Conservation (phyloP, 768 basidiomycete genomes). For the Chalciporus piperatus region DNA sequence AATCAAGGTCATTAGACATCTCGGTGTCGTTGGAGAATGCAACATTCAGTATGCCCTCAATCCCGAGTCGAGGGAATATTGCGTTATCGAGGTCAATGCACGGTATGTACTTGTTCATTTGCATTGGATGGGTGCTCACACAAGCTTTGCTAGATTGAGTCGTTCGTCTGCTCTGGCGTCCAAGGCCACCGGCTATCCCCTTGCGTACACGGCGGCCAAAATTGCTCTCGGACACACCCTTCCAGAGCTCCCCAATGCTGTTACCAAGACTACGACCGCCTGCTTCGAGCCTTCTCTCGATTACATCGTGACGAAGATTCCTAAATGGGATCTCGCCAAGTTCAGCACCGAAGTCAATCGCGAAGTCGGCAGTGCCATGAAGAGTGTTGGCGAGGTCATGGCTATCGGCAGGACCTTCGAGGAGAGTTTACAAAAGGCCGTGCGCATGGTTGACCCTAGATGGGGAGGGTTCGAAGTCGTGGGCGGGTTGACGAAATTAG, state of each 20-base stretch:
- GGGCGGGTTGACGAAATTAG: constrained; percentile 81
- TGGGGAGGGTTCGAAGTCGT: constrained; percentile 99
- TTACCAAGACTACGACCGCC: constrained; percentile 98
- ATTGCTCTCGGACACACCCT: constrained; percentile 97
- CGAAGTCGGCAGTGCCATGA: constrained; percentile 96
- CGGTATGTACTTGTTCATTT: constrained; percentile 42
- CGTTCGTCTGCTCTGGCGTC: constrained; percentile 95
- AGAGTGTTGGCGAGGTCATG: constrained; percentile 99
- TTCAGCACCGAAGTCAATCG: constrained; percentile 93
- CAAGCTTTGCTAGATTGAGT: constrained; percentile 47
- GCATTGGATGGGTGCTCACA: not conserved
- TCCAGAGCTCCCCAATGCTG: constrained; percentile 96
- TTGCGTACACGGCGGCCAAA: constrained; percentile 99
- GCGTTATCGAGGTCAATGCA: constrained; percentile 98
- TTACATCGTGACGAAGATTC: constrained; percentile 99
- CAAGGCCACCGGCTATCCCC: constrained; percentile 97
- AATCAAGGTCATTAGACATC: constrained; percentile 90
- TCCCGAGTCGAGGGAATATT: constrained; percentile 89
- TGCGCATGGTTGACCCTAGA: constrained; percentile 94
- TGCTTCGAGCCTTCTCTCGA: constrained; percentile 99
- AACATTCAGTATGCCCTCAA: constrained; percentile 99
- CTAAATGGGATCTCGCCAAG: constrained; percentile 99
- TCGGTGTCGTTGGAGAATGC: constrained; percentile 91
- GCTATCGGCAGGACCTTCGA: constrained; percentile 99
- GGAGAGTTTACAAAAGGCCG: constrained; percentile 97